Evolutionary conservation across 257 asterid genomes (phyloP).

Genomic region (Ligustrum vulgare): DNA sequence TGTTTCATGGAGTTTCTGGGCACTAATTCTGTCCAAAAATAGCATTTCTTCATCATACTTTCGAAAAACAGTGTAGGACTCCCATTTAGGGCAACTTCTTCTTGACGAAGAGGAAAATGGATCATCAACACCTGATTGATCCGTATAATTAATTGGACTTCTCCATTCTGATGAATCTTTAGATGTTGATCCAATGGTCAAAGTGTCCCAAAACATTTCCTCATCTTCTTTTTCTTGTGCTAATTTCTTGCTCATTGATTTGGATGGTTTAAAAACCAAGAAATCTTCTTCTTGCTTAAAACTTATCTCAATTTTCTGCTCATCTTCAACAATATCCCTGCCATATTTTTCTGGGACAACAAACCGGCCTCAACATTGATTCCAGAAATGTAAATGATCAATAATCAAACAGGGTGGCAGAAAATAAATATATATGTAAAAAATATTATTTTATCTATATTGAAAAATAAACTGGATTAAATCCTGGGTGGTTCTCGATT

Average conservation of each 20-base stretch:
- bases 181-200: slow-evolving; percentile 83
- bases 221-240: slow-evolving; percentile 42
- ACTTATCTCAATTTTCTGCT: slow-evolving; percentile 31
- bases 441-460: not conserved
- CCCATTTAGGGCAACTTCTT: slow-evolving; percentile 95
- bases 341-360: slow-evolving; percentile 24
- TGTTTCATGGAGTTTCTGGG: slow-evolving; percentile 86
- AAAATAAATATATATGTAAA: too few species aligned
- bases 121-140: slow-evolving; percentile 66
- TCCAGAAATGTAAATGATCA: not conserved
- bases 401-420: too few species aligned
- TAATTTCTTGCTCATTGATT: slow-evolving; percentile 50
- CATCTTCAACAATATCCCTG: slow-evolving; percentile 15
- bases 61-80: slow-evolving; percentile 83
- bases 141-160: slow-evolving; percentile 62
- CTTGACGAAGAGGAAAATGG: slow-evolving; percentile 86
- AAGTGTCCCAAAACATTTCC: slow-evolving; percentile 63
- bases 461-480: not conserved
- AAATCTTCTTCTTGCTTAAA: slow-evolving; percentile 43
- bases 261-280: slow-evolving; percentile 49
- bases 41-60: slow-evolving; percentile 93
- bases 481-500: not conserved
- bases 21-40: slow-evolving; percentile 70
- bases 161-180: slow-evolving; percentile 91
- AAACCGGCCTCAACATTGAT: not conserved